Percentiles rank a stretch among this genome's conserved stretches.
Conservation (phyloP, 768 basidiomycete species). For the Chalciporus chontae region DNA sequence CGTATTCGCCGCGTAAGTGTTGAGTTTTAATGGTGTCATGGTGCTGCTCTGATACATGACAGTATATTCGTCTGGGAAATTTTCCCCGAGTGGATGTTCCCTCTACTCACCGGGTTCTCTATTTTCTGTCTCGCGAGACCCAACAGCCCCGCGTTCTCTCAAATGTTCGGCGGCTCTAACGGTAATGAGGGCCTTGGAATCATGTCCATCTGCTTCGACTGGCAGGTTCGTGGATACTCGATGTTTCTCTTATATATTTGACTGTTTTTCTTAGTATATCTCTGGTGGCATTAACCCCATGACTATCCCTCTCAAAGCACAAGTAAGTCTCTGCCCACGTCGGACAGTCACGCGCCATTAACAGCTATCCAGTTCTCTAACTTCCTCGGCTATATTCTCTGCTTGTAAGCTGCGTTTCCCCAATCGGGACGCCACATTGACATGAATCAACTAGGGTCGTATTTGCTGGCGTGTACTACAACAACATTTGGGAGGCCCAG, state of each 20-base stretch:
- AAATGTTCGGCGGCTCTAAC: constrained; percentile 60
- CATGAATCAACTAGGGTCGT: constrained; percentile 28
- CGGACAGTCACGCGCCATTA: not conserved
- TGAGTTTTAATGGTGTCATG: too few species aligned
- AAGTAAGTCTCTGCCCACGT: constrained; percentile 22
- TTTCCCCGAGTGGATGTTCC: constrained; percentile 41
- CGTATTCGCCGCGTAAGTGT: constrained; percentile 27
- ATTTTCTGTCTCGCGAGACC: constrained; percentile 58
- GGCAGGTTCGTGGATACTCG: constrained; percentile 30
- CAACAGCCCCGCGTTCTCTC: constrained; percentile 26
- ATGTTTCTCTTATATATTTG: not conserved
- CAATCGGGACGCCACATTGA: not conserved
- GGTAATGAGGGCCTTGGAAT: constrained; percentile 69
- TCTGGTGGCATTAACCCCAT: constrained; percentile 41
- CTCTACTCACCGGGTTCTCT: constrained; percentile 59
- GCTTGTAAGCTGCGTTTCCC: constrained; percentile 40
- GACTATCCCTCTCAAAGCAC: constrained; percentile 53
- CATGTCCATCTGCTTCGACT: constrained; percentile 59
- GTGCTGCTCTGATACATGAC: constrained; percentile 4
- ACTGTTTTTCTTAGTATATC: constrained; percentile 20
- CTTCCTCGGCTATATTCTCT: constrained; percentile 50
- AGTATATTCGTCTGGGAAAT: constrained; percentile 33
- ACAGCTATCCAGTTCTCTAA: constrained; percentile 34
- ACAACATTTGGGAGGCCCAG: constrained; percentile 55
- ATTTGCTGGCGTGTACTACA: constrained; percentile 39